Evolutionary conservation across 139 green algal species (phyloP), one percentile per base, ranked within the genome.

Genomic region (Volvox africanus): DNA sequence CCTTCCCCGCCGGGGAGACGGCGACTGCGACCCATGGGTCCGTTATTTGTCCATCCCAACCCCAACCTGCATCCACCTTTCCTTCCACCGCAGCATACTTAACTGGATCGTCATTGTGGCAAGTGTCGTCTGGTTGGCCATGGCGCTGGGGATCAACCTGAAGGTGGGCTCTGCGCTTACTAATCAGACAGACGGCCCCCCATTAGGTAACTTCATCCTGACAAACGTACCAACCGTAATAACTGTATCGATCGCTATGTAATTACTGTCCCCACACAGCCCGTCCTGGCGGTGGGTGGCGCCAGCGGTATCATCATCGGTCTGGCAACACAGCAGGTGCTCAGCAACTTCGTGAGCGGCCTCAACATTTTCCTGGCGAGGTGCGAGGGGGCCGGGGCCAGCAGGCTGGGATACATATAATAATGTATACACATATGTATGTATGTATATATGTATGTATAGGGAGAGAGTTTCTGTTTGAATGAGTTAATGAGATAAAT

Each of bases 321-420:
- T 80, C 91, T 93, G 37, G 91, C 91, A 1, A 93, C 86, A 18
- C 91, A 93, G 91, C 91, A 93, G 88, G 73, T 93, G 75, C 76
- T 93, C 16, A 22, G 36, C 18, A 93, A 93, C 71, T 76, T 91
- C 20, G 91, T 93, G 22, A 89, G 82, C 80, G 90, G 91, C 6
- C 71, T 93, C 13, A 93, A 93, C 82, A 93, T 93, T 33, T 93
- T 92, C 81, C 91, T 93, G 22, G 32, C 86, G 9, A 24, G 86
- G 86, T 90, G 55, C 0, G 82, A 28, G 2, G 65, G 65, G 11
- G 6, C 65, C 21, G 65, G 65, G 65, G 9, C 9, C 9, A 12
- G 65, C 65, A 28, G 65, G 65, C 21, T 2, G 65, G 11, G 65
- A 12, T 12, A 73, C 2, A 24, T 73, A 9, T 55, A 55, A n/a